Evolutionary conservation across 306 rosid genomes (phyloP), one percentile per base, ranked within the genome.

Genomic region (Lathyrus sativus): DNA sequence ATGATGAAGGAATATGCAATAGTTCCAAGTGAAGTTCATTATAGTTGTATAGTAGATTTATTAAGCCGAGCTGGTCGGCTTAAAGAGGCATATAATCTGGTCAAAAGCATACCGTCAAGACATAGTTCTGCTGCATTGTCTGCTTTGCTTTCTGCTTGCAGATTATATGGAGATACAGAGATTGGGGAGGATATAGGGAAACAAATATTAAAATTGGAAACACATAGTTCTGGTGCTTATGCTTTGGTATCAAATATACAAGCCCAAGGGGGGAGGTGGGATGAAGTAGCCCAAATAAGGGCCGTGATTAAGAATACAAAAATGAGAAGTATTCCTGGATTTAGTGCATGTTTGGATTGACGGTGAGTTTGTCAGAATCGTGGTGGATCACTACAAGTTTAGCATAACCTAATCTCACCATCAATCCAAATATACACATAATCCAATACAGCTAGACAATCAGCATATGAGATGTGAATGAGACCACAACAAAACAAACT

Each of bases 71-170:
- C 82, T 17, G 86, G 88, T 42, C 56, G 39, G 33, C 80, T 84
- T 70, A 68, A 50, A 35, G 88, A 84, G 65, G 86, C 88, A 35
- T 78, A 65, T 73, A 35, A 70, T 69, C 69, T 84, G 79, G 76
- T 78, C 43, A 70, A 74, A 56, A 75, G 73, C 62, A 51, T 78
- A 65, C 84, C 84, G 7, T 37, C 78, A 43, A 51, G 46, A 38
- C 70, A 56, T 19, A 53, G 49, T 55, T 64, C 78, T 73, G 80
- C 85, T 33, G 68, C 88, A 72, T 22, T 73, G 37, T 62, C 55
- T 67, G 64, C 86, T 43, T 73, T 84, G 74, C 86, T 84, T 41
- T 80, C 85, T 60, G 88, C 85, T 65, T 81, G 88, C 65, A 78
- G 79, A 66, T 53, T 84, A 46, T 77, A 84, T 6, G 79, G 76